Conservation (phyloP, 2,329 filamentous ascomycete species). For the Neophaeococcomyces mojaviensis region DNA sequence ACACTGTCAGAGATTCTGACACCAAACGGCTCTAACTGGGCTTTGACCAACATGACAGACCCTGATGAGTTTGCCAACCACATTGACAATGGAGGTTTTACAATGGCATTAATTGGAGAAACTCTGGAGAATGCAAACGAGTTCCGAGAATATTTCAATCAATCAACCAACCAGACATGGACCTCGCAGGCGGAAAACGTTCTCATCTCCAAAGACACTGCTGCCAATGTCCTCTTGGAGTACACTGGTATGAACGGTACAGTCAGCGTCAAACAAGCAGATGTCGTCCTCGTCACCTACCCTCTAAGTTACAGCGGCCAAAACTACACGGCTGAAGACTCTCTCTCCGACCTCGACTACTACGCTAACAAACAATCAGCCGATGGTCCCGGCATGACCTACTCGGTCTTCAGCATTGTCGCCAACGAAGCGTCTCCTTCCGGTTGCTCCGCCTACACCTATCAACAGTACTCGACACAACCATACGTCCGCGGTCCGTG, state of each 20-base stretch:
- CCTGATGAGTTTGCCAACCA: slow-evolving; percentile 63
- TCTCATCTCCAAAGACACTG: slow-evolving; percentile 44
- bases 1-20: slow-evolving; percentile 54
- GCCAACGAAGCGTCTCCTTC: slow-evolving; percentile 59
- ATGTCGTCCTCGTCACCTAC: slow-evolving; percentile 60
- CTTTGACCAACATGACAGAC: slow-evolving; percentile 60
- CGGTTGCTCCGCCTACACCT: slow-evolving; percentile 62
- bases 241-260: slow-evolving; percentile 60
- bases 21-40: slow-evolving; percentile 50
- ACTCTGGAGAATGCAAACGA: slow-evolving; percentile 50
- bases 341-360: slow-evolving; percentile 56
- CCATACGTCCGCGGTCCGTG: slow-evolving; percentile 61
- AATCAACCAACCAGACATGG: slow-evolving; percentile 52
- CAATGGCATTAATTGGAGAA: slow-evolving; percentile 54
- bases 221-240: slow-evolving; percentile 56
- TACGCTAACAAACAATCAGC: slow-evolving; percentile 62
- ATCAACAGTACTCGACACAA: slow-evolving; percentile 54
- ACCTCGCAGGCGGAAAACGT: slow-evolving; percentile 49
- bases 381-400: slow-evolving; percentile 66
- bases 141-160: slow-evolving; percentile 50
- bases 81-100: slow-evolving; percentile 61
- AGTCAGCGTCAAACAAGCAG: slow-evolving; percentile 61
- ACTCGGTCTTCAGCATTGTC: slow-evolving; percentile 60
- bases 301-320: slow-evolving; percentile 52
- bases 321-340: slow-evolving; percentile 43